Evolutionary conservation across 1,139 yeast species (phyloP).

Genomic region (Zygosaccharomyces sapae): DNA sequence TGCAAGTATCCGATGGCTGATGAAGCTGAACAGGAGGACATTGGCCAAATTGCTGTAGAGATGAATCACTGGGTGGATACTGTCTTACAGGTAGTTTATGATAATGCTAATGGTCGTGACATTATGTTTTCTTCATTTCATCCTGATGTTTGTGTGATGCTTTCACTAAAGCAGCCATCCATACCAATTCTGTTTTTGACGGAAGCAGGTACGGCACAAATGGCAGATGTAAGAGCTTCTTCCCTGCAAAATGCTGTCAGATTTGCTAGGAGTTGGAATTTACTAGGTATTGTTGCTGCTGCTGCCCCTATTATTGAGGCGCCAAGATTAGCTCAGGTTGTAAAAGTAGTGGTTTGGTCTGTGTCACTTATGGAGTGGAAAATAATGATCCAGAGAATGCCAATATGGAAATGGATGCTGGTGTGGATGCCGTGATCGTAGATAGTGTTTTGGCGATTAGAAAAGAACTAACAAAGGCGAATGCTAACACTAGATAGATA

Average conservation of each 20-base stretch:
- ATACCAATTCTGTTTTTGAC: slow-evolving; percentile 86
- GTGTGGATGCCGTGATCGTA: slow-evolving; percentile 96
- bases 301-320: slow-evolving; percentile 79
- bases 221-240: slow-evolving; percentile 88
- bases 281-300: slow-evolving; percentile 88
- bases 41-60: slow-evolving; percentile 82
- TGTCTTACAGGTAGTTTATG: slow-evolving; percentile 74
- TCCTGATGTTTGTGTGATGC: slow-evolving; percentile 83
- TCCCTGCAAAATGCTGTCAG: slow-evolving; percentile 89
- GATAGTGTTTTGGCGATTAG: slow-evolving; percentile 92
- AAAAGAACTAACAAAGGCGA: slow-evolving; percentile 53
- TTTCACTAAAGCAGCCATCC: slow-evolving; percentile 88
- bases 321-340: slow-evolving; percentile 84
- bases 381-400: slow-evolving; percentile 87
- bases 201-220: slow-evolving; percentile 73
- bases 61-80: slow-evolving; percentile 85
- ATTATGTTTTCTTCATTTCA: slow-evolving; percentile 90
- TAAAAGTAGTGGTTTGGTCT: slow-evolving; percentile 84
- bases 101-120: slow-evolving; percentile 74
- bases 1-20: slow-evolving; percentile 94
- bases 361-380: slow-evolving; percentile 84
- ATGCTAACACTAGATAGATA: neutral
- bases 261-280: slow-evolving; percentile 87
- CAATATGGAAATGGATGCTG: slow-evolving; percentile 82
- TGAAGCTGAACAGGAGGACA: slow-evolving; percentile 83